Conservation (phyloP, 805 yeast genomes). For the Wickerhamiella allomyrinae region DNA sequence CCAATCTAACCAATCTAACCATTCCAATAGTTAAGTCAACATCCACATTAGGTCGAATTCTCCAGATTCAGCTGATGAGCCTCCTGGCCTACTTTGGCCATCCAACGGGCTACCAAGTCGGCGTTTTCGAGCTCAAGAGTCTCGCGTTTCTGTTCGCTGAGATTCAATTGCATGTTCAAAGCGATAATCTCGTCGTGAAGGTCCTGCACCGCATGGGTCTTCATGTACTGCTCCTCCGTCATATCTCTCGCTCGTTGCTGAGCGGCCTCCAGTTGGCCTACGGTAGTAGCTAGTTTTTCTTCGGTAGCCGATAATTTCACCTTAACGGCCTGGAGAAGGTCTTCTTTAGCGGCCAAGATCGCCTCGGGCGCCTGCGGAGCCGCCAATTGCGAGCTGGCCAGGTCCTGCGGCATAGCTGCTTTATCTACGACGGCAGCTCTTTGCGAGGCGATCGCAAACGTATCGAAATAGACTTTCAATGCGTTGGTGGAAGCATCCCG, state of each 20-base stretch:
- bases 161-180: slow-evolving; percentile 42
- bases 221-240: slow-evolving; percentile 24
- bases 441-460: slow-evolving; percentile 16
- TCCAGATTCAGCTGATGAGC: neutral
- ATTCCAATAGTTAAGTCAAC: no score
- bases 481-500: slow-evolving; percentile 16
- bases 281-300: slow-evolving; percentile 18
- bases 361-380: neutral
- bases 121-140: neutral
- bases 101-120: neutral
- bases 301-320: slow-evolving; percentile 20
- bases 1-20: no score
- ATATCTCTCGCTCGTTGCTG: slow-evolving; percentile 14
- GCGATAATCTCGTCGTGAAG: slow-evolving; percentile 56
- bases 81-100: neutral
- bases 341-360: slow-evolving; percentile 2
- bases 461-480: slow-evolving; percentile 9
- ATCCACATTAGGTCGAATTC: no score
- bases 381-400: neutral
- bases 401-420: neutral
- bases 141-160: slow-evolving; percentile 23
- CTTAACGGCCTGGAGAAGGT: slow-evolving; percentile 11
- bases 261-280: slow-evolving; percentile 17
- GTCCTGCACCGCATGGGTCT: slow-evolving; percentile 42
- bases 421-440: slow-evolving; percentile 11